Evolutionary conservation across 768 basidiomycete genomes (phyloP), one percentile per base, ranked within the genome.

Genomic region (Saitozyma sp.): DNA sequence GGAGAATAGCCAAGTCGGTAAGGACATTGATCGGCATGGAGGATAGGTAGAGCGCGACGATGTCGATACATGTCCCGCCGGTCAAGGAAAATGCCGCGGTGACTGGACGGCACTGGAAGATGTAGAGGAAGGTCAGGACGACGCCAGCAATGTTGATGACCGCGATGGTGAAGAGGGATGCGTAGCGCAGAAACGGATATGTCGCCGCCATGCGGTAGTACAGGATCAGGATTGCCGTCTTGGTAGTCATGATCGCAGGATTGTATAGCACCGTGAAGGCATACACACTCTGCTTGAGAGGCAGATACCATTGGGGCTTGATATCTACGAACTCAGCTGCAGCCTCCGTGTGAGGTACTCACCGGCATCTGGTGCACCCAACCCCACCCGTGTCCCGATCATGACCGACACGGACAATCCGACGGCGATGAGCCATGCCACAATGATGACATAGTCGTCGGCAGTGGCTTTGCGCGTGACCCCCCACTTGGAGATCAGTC

Each of bases 11-110:
- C 11, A 73, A 63, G 56, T 78, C 77, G 37, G 77, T 78, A 48
- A 78, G 67, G 52, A 78, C 62, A 59, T 73, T 76, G 67, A 78
- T 71, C 3, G 77, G 77, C 17, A 73, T 73, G 8, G 71, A 67
- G 13, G 73, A 68, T 42, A 76, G 70, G 57, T 76, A 78, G 43
- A 78, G 67, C 3, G 71, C 51, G 10, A 78, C 69, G 29, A 76
- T 59, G 56, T 76, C 69, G 40, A 78, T 70, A 58, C 77, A 78
- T 20, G 56, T 46, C 3, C 64, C 65, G 9, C 58, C 56, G 51
- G 52, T 46, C 3, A 51, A 46, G 3, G 61, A 38, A 48, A 70
- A 74, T 2, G 73, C 77, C 3, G 75, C 75, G 4, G 56, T 46
- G 57, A 76, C 53, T 3, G 77, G 77, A 10, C 64, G 64, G 58